Evolutionary conservation across 257 asterid genomes (phyloP).

Genomic region (Handroanthus guayacan): DNA sequence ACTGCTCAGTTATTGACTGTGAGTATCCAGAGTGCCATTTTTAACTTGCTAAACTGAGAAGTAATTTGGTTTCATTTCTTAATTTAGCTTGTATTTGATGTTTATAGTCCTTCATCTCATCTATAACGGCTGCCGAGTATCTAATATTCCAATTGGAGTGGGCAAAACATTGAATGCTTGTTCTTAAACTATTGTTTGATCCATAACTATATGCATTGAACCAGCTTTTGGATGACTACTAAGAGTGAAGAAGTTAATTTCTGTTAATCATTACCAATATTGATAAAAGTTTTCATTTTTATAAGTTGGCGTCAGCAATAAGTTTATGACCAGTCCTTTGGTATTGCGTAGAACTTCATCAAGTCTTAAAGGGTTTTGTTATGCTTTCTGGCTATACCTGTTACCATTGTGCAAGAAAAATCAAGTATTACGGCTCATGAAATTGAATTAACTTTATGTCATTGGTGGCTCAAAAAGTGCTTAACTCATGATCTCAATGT

Average conservation of each 20-base stretch:
- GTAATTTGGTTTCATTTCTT: not conserved
- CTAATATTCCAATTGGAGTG: not conserved
- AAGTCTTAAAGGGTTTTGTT: not conserved
- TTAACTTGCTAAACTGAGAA: not conserved
- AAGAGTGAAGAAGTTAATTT: not conserved
- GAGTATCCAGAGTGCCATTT: not conserved
- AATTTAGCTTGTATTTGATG: not conserved
- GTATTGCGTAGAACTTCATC: not conserved
- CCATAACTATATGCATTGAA: not conserved
- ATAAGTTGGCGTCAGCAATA: not conserved
- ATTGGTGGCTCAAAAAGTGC: slow-evolving; percentile 24
- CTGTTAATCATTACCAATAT: not conserved
- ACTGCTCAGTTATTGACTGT: not conserved
- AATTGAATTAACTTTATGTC: slow-evolving; percentile 19
- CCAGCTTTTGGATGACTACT: not conserved
- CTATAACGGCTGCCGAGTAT: not conserved
- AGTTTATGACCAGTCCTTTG: not conserved
- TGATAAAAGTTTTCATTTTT: not conserved
- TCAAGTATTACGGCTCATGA: slow-evolving; percentile 9
- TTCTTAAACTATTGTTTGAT: not conserved
- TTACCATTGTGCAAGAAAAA: not conserved
- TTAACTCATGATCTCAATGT: slow-evolving; percentile 38
- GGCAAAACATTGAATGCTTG: not conserved
- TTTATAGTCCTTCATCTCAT: not conserved
- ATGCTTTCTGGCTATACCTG: too few relatives aligned